A percentile compares a stretch with the other conserved stretches of the same genome.
These are phyloP conservation scores for Cladophialophora chaetospira DNA, from an alignment of 2,329 filamentous ascomycete species.

Conservation along the genomic window DNA sequence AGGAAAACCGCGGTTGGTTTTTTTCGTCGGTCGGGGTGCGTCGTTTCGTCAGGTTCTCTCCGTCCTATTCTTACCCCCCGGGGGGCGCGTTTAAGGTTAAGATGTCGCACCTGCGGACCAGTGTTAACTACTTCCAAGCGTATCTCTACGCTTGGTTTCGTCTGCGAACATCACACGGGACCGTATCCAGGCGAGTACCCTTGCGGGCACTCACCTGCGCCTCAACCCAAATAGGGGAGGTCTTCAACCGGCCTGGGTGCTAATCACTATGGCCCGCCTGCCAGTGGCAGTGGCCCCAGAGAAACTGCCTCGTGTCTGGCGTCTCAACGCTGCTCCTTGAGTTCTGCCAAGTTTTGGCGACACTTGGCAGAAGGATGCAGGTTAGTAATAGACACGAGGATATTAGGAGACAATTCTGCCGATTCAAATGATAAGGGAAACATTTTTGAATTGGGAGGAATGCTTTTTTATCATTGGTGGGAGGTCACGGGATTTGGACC, in stretches of 20 bases:
- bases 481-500: too few species aligned
- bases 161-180: too few species aligned
- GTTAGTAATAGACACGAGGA: slow-evolving; percentile 18
- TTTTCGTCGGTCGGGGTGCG: too few species aligned
- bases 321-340: slow-evolving; percentile 8
- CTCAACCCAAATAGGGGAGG: too few species aligned
- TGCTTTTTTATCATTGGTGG: neutral
- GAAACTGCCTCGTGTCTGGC: slow-evolving; percentile 15
- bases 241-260: too few species aligned
- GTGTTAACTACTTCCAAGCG: neutral
- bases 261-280: too few species aligned
- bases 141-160: neutral
- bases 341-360: neutral
- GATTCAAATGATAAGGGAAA: neutral
- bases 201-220: too few species aligned
- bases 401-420: slow-evolving; percentile 1
- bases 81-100: neutral
- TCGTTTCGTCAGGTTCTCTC: slow-evolving; percentile 8
- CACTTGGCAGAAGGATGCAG: slow-evolving; percentile 3
- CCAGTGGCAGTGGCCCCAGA: neutral
- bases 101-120: too few species aligned
- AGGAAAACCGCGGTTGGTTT: slow-evolving; percentile 1
- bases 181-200: too few species aligned
- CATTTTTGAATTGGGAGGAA: neutral
- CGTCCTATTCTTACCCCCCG: neutral